Conservation (phyloP, 106 monocot species). For the Alisma plantagoaquatica region DNA sequence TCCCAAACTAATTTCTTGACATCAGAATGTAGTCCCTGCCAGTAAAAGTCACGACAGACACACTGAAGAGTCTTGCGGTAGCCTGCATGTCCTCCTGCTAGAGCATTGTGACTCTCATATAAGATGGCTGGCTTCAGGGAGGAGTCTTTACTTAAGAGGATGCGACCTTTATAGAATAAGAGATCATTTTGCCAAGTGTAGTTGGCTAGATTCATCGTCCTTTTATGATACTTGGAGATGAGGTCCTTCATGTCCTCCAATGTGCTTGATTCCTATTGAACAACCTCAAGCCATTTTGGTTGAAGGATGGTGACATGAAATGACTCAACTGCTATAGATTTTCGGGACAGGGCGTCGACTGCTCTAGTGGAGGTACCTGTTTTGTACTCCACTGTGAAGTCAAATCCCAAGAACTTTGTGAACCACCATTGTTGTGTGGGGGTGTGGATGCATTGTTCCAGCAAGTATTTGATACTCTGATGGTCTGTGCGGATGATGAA, state of each 20-base stretch:
- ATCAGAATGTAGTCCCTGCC: not conserved
- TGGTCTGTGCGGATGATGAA: not conserved
- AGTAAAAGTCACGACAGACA: not conserved
- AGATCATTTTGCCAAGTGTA: not conserved
- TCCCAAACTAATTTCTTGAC: not conserved
- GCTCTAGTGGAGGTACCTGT: not conserved
- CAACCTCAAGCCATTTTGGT: not conserved
- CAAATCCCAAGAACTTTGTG: not conserved
- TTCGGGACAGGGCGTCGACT: not conserved
- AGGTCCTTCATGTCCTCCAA: not conserved
- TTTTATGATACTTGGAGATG: not conserved
- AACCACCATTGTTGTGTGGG: not conserved
- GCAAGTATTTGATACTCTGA: not conserved
- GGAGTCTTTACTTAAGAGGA: not conserved
- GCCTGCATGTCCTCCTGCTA: not conserved
- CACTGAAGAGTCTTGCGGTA: not conserved
- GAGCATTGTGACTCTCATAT: not conserved
- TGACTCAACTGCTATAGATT: not conserved
- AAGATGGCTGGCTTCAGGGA: not conserved
- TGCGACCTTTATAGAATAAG: not conserved
- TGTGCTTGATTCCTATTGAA: not conserved
- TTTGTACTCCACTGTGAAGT: not conserved
- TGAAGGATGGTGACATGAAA: not conserved
- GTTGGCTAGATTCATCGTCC: not conserved
- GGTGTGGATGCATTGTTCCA: not conserved